Base-by-base conservation (phyloP, 2,329 filamentous ascomycete species). In the Trichoderma koningiopsis region DNA sequence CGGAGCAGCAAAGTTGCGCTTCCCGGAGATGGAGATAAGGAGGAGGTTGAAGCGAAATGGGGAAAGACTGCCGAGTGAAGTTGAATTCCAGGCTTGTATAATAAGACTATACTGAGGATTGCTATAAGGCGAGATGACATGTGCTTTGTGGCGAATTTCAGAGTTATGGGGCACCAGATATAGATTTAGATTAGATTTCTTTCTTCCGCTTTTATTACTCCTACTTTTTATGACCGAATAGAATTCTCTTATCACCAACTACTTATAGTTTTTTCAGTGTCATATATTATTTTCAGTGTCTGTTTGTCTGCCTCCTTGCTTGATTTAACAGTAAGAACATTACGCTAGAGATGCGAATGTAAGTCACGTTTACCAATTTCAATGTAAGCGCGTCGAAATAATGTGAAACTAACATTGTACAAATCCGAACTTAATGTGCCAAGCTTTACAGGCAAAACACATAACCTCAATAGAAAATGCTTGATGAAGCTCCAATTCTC, bases 21-120 rank as follows among this genome's bases (percentile, higher is more conserved):
- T 16, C 66, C 66, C 11, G 66, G 66, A 40, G 66, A 68, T 47
- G 47, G 56, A 5, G 66, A 68, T 29, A 68, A 62, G 49, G 66
- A 68, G 4, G 24, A 27, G n/a, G 66, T 62, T 5, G 57, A 68
- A 14, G 35, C 24, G 19, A 49, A 49, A 8, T 47, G 43, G 43
- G 6, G 8, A 47, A 47, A n/a, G 43, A 47, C 11, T 47, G 19
- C 43, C 11, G 19, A 47, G 3, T 10, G 19, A 47, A 22, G 43
- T 47, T 47, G 19, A 47, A 22, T 2, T 22, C 19, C 19, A 47
- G 10, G 43, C 43, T 2, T 19, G 5, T 47, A 47, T 47, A 47
- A n/a, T 6, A 22, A n/a, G 43, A 22, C 19, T 11, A 22, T 7
- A 6, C 1, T 47, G 43, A 47, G 19, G 19, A 47, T 47, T 22